A percentile compares a stretch with the other conserved stretches of the same genome.
Conservation (phyloP, 140 eudicot species). For the Bidens hawaiensis region DNA sequence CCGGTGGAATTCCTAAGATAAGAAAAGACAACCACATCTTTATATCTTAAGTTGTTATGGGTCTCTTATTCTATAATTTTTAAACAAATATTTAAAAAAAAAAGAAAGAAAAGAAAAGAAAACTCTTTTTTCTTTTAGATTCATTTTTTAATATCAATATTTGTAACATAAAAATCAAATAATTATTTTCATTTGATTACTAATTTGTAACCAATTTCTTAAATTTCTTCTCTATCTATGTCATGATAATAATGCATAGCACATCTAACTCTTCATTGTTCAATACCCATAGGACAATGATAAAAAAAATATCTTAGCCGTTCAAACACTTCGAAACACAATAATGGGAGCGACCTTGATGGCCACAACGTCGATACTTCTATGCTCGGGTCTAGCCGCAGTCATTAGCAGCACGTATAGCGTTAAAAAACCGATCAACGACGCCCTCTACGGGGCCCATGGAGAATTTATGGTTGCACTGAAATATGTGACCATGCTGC, state of each 20-base stretch:
- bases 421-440: conserved; percentile 70
- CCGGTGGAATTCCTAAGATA: conserved; percentile 15
- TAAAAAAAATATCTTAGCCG: conserved; percentile 86
- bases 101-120: neutral
- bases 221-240: too few species aligned
- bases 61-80: conserved; percentile 1
- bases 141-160: too few species aligned
- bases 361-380: conserved; percentile 95
- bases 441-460: conserved; percentile 78
- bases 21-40: conserved; percentile 17
- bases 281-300: conserved; percentile 67
- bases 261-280: neutral
- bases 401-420: conserved; percentile 91
- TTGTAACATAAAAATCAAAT: too few species aligned
- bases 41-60: neutral
- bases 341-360: conserved; percentile 92
- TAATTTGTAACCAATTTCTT: too few species aligned
- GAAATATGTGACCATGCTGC: conserved; percentile 67
- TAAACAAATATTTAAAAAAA: neutral
- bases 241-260: too few species aligned
- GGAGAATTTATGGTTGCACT: conserved; percentile 87
- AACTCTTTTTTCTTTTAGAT: too few species aligned
- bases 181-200: too few species aligned
- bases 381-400: conserved; percentile 80
- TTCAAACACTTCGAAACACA: conserved; percentile 91